These are phyloP conservation scores for Zoysia japonica DNA, from an alignment of 176 grass and related monocot genomes.

Conservation along the genomic window DNA sequence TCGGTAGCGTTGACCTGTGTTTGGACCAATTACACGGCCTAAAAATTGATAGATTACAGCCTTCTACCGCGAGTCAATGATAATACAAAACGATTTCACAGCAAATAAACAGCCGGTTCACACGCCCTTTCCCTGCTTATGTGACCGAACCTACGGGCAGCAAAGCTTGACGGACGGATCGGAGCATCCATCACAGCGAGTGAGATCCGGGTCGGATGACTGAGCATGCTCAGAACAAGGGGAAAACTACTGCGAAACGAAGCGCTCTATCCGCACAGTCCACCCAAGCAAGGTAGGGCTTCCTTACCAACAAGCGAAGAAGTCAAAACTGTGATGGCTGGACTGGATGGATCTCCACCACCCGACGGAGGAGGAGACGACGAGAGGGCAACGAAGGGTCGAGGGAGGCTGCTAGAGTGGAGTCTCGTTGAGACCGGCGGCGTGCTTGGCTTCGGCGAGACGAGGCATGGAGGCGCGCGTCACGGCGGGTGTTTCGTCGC, in stretches of 20 bases:
- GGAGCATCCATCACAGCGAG: background rate
- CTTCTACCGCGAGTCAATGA: constrained; percentile 21
- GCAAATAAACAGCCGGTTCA: background rate
- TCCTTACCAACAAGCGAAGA: constrained; percentile 29
- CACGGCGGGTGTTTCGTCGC: background rate
- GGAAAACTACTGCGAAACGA: background rate
- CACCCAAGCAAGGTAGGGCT: background rate
- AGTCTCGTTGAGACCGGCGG: background rate
- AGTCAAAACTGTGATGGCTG: background rate
- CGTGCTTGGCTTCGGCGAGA: background rate
- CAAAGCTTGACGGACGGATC: constrained; percentile 11
- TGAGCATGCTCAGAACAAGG: background rate
- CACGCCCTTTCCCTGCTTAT: background rate
- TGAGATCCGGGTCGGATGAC: background rate
- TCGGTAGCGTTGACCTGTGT: constrained; percentile 28
- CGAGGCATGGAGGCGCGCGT: constrained; percentile 30
- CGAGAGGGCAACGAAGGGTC: background rate
- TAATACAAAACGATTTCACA: background rate
- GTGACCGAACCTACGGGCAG: background rate
- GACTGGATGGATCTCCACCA: background rate
- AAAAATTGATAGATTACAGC: constrained; percentile 2
- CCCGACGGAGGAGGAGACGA: background rate
- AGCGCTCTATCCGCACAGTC: background rate
- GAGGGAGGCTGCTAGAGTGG: background rate
- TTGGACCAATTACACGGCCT: constrained; percentile 1